Evolutionary conservation across 139 green algal genomes (phyloP).

Genomic region (Picocystis salinarum): DNA sequence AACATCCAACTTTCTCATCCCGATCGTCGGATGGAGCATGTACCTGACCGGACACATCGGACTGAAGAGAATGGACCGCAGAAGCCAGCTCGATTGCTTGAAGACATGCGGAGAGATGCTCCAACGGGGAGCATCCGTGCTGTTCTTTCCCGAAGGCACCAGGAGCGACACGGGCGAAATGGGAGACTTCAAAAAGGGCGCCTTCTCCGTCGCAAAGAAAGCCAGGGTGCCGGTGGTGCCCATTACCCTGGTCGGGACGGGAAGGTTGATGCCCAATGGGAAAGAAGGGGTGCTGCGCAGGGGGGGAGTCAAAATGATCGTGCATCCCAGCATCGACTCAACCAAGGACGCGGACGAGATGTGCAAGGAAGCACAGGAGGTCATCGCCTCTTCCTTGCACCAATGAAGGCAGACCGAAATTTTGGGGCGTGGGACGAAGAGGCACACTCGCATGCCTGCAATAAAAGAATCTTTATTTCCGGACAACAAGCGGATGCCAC

Average conservation of each 20-base stretch:
- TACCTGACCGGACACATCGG: constrained; percentile 87
- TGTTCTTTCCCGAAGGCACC: constrained; percentile 88
- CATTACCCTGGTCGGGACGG: constrained; percentile 71
- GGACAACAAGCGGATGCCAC: too few species aligned
- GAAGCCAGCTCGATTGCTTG: constrained; percentile 68
- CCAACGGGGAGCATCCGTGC: constrained; percentile 33
- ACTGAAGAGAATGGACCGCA: constrained; percentile 73
- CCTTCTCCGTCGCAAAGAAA: neutral
- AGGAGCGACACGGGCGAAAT: constrained; percentile 26
- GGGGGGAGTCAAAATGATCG: constrained; percentile 48
- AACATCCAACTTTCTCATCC: constrained; percentile 86
- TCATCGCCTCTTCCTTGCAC: too few species aligned
- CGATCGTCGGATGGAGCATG: constrained; percentile 95
- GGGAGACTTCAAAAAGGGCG: constrained; percentile 15
- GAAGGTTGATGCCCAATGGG: constrained; percentile 66
- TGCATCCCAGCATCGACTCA: too few species aligned
- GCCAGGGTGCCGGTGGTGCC: constrained; percentile 28
- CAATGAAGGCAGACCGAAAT: too few species aligned
- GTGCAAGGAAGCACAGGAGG: too few species aligned
- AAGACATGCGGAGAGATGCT: constrained; percentile 65
- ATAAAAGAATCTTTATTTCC: too few species aligned
- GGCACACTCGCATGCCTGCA: too few species aligned
- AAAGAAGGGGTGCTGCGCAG: constrained; percentile 48
- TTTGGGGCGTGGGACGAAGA: too few species aligned
- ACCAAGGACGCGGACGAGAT: too few species aligned